Percentiles rank a stretch among this genome's conserved stretches.
Conservation (phyloP, 257 asterid species). For the Schizonepeta tenuifolia region DNA sequence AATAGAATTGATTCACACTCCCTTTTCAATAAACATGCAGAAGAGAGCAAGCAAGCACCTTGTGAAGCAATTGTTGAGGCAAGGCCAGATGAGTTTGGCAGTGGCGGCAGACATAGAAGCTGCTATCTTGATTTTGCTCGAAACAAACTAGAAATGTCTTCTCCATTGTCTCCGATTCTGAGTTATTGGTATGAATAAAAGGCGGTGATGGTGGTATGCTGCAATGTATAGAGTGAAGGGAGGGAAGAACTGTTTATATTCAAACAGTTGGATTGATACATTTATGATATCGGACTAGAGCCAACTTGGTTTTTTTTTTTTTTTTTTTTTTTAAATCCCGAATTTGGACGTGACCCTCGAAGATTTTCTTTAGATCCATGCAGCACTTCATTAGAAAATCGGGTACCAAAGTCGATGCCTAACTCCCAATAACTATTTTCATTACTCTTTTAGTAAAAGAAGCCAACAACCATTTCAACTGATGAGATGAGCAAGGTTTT, state of each 20-base stretch:
- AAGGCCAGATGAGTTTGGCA: slow-evolving; percentile 29
- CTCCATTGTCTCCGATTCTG: slow-evolving; percentile 11
- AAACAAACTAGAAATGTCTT: slow-evolving; percentile 11
- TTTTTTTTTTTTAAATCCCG: too few species aligned
- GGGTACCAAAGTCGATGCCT: slow-evolving; percentile 9
- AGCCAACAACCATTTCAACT: background rate
- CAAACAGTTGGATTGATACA: background rate
- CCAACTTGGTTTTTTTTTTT: slow-evolving; percentile 6
- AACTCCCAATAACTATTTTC: slow-evolving; percentile 1
- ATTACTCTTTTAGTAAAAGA: background rate
- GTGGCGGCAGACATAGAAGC: slow-evolving; percentile 24
- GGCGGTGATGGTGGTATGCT: background rate
- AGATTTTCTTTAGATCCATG: background rate
- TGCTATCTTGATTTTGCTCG: slow-evolving; percentile 11
- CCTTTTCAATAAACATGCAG: background rate
- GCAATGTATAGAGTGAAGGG: background rate
- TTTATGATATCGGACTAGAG: background rate
- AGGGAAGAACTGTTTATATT: background rate
- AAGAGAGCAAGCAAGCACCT: slow-evolving; percentile 21
- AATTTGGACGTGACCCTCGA: background rate
- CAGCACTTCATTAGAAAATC: background rate
- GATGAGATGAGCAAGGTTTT: background rate
- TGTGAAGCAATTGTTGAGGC: slow-evolving; percentile 22
- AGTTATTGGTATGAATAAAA: background rate
- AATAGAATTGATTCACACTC: background rate